Base-by-base conservation (phyloP, 2,329 filamentous ascomycete species). In the Ophiosphaerella herpotricha region DNA sequence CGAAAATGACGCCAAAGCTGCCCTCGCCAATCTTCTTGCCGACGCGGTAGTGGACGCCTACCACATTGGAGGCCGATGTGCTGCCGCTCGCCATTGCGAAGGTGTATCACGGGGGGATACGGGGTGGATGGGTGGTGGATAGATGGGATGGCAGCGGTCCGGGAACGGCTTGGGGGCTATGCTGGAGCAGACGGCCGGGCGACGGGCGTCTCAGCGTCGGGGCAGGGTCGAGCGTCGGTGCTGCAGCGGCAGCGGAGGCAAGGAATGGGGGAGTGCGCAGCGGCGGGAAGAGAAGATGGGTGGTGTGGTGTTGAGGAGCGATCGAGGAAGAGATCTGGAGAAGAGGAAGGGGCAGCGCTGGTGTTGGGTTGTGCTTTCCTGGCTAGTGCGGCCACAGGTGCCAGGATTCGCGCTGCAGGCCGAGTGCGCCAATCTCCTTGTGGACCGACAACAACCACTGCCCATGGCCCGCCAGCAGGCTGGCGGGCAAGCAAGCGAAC, bases 11-110 rank as follows among this genome's bases (percentile, higher is more conserved):
- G 81, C 93, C 93, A 71, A 97, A 97, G 34, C 91, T 96, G 60
- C 93, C 93, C 84, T 97, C 94, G 75, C 94, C 94, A 66, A 99
- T 97, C 82, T 99, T 99, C 85, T 97, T 97, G 68, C 94, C 94
- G 62, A 99, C 94, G 62, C 94, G 85, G 78, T 99, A 99, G 80
- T 99, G 94, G 63, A 99, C 94, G 73, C 94, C 94, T 70, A 97
- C 94, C 64, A 99, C 94, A 78, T 97, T 97, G 55, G 91, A 96
- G 58, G 90, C 94, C 53, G 89, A 91, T 29, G 26, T 29, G 59
- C 89, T 93, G 56, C 90, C 86, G 89, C 90, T 92, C 51, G 90
- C 86, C 90, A 94, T 94, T 73, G 68, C 63, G 54, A 49, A 40
- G 46, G 38, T 36, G 50, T 41, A 38, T 37, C 33, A 58, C 34